Percentiles rank a stretch among this genome's conserved stretches.
phyloP scores from a whole-genome alignment of 208 protist genomes.

The Acanthamoeba rhysodes region DNA sequence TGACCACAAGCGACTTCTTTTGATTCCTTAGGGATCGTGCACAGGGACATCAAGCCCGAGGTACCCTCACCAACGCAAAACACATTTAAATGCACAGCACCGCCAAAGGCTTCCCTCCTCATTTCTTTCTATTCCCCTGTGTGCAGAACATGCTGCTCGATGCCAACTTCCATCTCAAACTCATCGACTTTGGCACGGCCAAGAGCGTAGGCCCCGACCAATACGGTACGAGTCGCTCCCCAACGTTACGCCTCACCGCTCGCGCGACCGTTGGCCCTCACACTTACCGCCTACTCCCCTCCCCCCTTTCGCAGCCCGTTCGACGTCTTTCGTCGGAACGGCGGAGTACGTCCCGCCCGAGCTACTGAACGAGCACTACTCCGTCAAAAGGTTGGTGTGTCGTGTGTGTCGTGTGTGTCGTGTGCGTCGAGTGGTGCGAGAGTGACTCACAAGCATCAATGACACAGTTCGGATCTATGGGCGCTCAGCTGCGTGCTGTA shows the following conservation, averaged over 20 bases:
- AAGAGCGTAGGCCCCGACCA: neutral
- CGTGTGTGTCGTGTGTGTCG: too few relatives aligned
- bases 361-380: slow-evolving; percentile 83
- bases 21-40: neutral
- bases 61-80: too few relatives aligned
- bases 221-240: neutral
- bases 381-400: slow-evolving; percentile 47
- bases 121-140: neutral
- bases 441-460: neutral
- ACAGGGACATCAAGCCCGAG: slow-evolving; percentile 28
- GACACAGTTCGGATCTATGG: slow-evolving; percentile 84
- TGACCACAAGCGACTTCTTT: too few relatives aligned
- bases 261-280: too few relatives aligned
- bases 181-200: slow-evolving; percentile 72
- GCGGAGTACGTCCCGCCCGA: slow-evolving; percentile 88
- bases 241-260: neutral
- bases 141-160: slow-evolving; percentile 12
- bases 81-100: neutral
- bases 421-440: too few relatives aligned
- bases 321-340: slow-evolving; percentile 85
- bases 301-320: neutral
- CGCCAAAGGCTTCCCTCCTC: neutral
- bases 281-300: neutral
- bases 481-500: slow-evolving; percentile 87
- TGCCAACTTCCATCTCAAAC: slow-evolving; percentile 10